Percentiles rank a stretch among this genome's conserved stretches.
Evolutionary conservation across 257 asterid genomes (phyloP).

Genomic region (Echium plantagineum): DNA sequence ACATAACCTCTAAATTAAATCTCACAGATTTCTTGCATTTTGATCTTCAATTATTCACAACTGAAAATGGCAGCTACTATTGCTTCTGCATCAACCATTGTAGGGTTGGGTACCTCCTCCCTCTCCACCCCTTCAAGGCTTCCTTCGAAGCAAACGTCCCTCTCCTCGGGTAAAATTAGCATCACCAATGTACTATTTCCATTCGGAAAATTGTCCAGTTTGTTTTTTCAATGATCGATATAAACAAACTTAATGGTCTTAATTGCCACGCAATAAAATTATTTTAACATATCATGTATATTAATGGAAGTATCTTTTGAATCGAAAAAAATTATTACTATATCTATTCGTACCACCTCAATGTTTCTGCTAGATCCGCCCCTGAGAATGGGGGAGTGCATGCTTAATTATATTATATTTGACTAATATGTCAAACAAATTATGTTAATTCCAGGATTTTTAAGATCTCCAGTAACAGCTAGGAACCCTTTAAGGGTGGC

Average conservation of each 20-base stretch:
- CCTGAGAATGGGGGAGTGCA: no score
- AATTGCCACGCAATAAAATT: no score
- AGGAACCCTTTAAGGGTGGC: slow-evolving; percentile 63
- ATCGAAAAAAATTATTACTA: no score
- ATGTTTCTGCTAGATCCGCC: no score
- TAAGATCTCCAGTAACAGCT: slow-evolving; percentile 41
- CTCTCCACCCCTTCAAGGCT: slow-evolving; percentile 18
- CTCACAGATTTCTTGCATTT: not conserved
- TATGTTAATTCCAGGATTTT: slow-evolving; percentile 26
- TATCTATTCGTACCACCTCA: no score
- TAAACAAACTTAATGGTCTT: not conserved
- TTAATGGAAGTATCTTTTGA: no score
- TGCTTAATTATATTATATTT: no score
- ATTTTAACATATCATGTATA: no score
- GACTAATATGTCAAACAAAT: no score
- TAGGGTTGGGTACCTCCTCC: slow-evolving; percentile 56
- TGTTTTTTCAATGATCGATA: not conserved
- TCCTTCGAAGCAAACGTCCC: slow-evolving; percentile 34
- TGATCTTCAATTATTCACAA: slow-evolving; percentile 1
- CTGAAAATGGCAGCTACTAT: slow-evolving; percentile 50
- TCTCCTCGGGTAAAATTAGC: slow-evolving; percentile 8
- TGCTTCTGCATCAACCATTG: slow-evolving; percentile 56
- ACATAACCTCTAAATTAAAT: not conserved
- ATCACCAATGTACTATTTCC: no score
- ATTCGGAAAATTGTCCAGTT: slow-evolving; percentile 31